phyloP scores from a whole-genome alignment of 1,284 basidiomycete genomes.

The Cryptococcus deneoformans region DNA sequence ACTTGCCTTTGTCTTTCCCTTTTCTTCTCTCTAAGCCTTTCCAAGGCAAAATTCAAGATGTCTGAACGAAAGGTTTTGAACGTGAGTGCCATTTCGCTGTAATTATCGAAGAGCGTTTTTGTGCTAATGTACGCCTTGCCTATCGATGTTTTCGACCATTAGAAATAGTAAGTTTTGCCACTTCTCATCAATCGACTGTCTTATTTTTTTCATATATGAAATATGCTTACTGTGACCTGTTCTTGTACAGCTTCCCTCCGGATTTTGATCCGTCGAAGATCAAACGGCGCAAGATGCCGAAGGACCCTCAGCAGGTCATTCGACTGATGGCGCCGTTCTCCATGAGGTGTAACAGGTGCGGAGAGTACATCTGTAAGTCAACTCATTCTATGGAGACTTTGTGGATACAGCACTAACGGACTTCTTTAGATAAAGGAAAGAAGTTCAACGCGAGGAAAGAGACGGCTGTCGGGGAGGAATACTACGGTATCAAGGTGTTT shows the following conservation, averaged over 20 bases:
- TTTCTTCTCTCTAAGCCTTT: background rate
- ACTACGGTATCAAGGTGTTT: constrained; percentile 85
- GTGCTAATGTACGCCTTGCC: too few species aligned
- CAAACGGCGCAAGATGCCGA: constrained; percentile 76
- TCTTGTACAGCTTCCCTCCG: constrained; percentile 50
- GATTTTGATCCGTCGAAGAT: constrained; percentile 99
- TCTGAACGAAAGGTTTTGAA: constrained; percentile 86
- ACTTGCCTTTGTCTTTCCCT: background rate
- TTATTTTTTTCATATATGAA: background rate
- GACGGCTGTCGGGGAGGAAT: constrained; percentile 94
- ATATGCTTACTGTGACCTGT: background rate
- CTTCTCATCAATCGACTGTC: background rate
- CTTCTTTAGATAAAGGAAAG: constrained; percentile 68
- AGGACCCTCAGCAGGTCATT: constrained; percentile 93
- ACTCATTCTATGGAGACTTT: background rate
- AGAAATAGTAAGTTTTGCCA: constrained; percentile 23
- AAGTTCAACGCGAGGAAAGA: constrained; percentile 99
- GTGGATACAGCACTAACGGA: background rate
- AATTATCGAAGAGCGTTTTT: background rate
- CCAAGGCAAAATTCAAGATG: constrained; percentile 57
- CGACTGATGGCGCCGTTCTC: constrained; percentile 99
- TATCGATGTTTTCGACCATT: background rate
- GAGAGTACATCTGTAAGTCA: constrained; percentile 86
- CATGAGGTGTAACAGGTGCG: constrained; percentile 95
- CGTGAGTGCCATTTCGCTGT: constrained; percentile 40